Percentiles rank a stretch among this genome's conserved stretches.
phyloP scores from a whole-genome alignment of 169 alveolate species.

The Cytauxzoon felis region DNA sequence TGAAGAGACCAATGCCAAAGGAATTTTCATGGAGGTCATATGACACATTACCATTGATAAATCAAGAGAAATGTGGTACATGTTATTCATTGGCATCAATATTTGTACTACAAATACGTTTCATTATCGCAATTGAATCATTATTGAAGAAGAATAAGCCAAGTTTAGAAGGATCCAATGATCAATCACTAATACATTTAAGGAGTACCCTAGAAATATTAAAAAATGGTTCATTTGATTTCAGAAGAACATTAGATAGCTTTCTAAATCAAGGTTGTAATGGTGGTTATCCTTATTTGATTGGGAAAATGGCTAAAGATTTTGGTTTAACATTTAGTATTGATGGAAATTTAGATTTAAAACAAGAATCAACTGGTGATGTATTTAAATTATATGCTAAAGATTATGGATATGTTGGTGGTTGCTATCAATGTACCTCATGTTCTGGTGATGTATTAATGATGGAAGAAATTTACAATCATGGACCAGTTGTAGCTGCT shows the following conservation, averaged over 20 bases:
- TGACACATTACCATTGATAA: slow-evolving; percentile 34
- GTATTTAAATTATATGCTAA: slow-evolving; percentile 52
- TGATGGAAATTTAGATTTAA: slow-evolving; percentile 1
- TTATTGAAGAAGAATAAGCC: slow-evolving; percentile 17
- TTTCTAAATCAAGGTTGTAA: slow-evolving; percentile 85
- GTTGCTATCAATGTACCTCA: slow-evolving; percentile 79
- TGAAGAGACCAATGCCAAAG: slow-evolving; percentile 10
- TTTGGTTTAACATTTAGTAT: slow-evolving; percentile 62
- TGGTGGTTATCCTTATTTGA: slow-evolving; percentile 87
- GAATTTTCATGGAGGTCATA: slow-evolving; percentile 34
- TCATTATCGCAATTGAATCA: slow-evolving; percentile 72
- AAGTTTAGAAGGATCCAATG: slow-evolving; percentile 46
- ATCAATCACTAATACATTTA: neutral
- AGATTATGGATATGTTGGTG: slow-evolving; percentile 78
- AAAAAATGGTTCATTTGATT: slow-evolving; percentile 20
- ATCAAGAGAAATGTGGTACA: slow-evolving; percentile 91
- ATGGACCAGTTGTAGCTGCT: slow-evolving; percentile 84
- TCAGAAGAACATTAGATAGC: slow-evolving; percentile 23
- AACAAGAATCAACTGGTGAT: neutral
- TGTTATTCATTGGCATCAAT: slow-evolving; percentile 91
- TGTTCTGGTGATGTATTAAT: slow-evolving; percentile 69
- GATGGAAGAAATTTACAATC: slow-evolving; percentile 73
- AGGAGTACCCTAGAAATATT: slow-evolving; percentile 17
- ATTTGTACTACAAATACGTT: slow-evolving; percentile 80
- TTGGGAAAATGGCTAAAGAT: slow-evolving; percentile 81